Conservation (phyloP, 306 rosid genomes). For the Pachyrhizus erosus region DNA sequence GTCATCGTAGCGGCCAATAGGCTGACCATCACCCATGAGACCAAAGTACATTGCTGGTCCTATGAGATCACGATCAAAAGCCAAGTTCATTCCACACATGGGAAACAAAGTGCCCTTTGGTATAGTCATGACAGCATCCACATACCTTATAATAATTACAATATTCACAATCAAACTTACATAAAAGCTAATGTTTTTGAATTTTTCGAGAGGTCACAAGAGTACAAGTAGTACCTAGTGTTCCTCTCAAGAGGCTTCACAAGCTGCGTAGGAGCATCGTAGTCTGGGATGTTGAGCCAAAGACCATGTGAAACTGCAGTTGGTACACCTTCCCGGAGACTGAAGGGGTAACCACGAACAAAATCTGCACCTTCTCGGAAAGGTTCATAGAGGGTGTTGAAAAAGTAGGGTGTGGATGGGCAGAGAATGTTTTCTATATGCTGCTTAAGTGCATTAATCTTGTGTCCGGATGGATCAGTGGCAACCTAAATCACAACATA, state of each 20-base stretch:
- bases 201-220: background rate
- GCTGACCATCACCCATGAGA: slow-evolving; percentile 97
- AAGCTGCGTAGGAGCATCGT: slow-evolving; percentile 93
- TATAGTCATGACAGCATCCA: slow-evolving; percentile 55
- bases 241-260: slow-evolving; percentile 93
- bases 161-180: slow-evolving; percentile 2
- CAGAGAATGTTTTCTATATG: slow-evolving; percentile 56
- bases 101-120: slow-evolving; percentile 69
- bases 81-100: slow-evolving; percentile 95
- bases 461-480: slow-evolving; percentile 46
- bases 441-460: slow-evolving; percentile 57
- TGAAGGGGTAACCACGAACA: slow-evolving; percentile 77
- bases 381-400: slow-evolving; percentile 70
- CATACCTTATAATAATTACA: slow-evolving; percentile 48
- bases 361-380: slow-evolving; percentile 71
- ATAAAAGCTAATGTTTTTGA: background rate
- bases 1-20: slow-evolving; percentile 91
- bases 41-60: slow-evolving; percentile 98
- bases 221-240: slow-evolving; percentile 58
- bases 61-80: slow-evolving; percentile 81
- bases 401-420: slow-evolving; percentile 59
- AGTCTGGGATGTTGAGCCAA: slow-evolving; percentile 81
- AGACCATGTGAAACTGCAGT: slow-evolving; percentile 80
- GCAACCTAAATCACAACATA: slow-evolving; percentile 49
- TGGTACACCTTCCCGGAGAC: slow-evolving; percentile 72